phyloP scores from a whole-genome alignment of 768 basidiomycete genomes.

The Amanita inopinata region DNA sequence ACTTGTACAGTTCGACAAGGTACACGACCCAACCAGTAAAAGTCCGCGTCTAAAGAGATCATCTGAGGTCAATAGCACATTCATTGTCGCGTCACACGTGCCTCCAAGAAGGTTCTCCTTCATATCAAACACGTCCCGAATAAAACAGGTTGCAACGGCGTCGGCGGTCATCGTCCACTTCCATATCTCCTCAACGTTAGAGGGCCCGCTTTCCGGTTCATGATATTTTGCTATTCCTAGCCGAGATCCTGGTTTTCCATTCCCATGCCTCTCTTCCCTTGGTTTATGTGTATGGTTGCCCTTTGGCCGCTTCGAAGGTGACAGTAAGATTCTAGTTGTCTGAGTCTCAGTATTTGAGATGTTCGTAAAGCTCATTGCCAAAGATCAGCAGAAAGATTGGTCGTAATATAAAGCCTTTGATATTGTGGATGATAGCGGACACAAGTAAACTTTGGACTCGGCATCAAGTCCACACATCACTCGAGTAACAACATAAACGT shows the following conservation, averaged over 20 bases:
- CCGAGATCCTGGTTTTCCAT: neutral
- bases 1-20: slow-evolving; percentile 59
- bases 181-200: slow-evolving; percentile 23
- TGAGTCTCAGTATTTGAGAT: slow-evolving; percentile 5
- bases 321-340: slow-evolving; percentile 9
- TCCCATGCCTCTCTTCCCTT: neutral
- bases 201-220: neutral
- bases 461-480: too few species aligned
- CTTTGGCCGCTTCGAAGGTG: slow-evolving; percentile 10
- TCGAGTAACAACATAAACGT: too few species aligned
- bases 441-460: too few species aligned
- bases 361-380: slow-evolving; percentile 11
- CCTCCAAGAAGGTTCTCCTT: slow-evolving; percentile 25
- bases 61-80: slow-evolving; percentile 1
- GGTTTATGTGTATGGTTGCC: slow-evolving; percentile 5
- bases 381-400: neutral
- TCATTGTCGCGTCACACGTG: neutral
- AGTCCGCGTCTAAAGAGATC: slow-evolving; percentile 36
- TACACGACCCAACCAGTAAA: slow-evolving; percentile 61
- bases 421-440: neutral
- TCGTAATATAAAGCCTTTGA: neutral
- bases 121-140: slow-evolving; percentile 43
- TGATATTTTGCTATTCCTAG: neutral
- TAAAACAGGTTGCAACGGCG: slow-evolving; percentile 45
- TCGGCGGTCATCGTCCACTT: slow-evolving; percentile 51